Conservation (phyloP, 2,329 filamentous ascomycete genomes). For the Orbilia quercus region DNA sequence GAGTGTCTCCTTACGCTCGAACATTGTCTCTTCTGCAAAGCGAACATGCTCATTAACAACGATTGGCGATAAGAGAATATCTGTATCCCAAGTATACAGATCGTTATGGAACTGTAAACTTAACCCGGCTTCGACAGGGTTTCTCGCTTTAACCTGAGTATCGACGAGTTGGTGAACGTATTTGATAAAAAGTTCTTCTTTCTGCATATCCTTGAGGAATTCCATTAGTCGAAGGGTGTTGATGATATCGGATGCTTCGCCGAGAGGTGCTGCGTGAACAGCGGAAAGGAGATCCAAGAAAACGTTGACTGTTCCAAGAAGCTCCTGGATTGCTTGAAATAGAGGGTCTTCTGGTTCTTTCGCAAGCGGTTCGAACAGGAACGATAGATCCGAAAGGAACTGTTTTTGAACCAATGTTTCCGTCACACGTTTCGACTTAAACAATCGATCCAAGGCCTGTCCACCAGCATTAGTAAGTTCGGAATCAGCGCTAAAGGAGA, state of each 20-base stretch:
- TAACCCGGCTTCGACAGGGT: constrained; percentile 87
- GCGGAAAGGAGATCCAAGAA: constrained; percentile 90
- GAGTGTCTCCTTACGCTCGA: constrained; percentile 90
- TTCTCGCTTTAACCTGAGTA: constrained; percentile 78
- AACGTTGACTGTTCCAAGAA: constrained; percentile 87
- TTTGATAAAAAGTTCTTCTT: constrained; percentile 94
- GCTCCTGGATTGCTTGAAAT: constrained; percentile 78
- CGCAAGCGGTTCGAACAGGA: constrained; percentile 79
- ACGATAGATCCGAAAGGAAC: constrained; percentile 86
- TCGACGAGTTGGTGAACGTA: constrained; percentile 92
- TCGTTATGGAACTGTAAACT: constrained; percentile 91
- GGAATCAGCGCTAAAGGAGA: background rate
- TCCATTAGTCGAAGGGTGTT: constrained; percentile 93
- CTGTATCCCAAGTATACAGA: constrained; percentile 84
- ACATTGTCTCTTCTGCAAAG: constrained; percentile 83
- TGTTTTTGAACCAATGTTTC: constrained; percentile 92
- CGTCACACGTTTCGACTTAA: constrained; percentile 87
- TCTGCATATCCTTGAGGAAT: constrained; percentile 94
- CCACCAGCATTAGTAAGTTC: constrained; percentile 33
- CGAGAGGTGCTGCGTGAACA: constrained; percentile 79
- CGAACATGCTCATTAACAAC: constrained; percentile 72
- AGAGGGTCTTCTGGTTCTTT: constrained; percentile 76
- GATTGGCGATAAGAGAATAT: constrained; percentile 35
- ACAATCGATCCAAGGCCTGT: constrained; percentile 81
- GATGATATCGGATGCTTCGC: constrained; percentile 83